Conservation (phyloP, 352 stramenopile genomes). For the Phytophthora citrophthora region DNA sequence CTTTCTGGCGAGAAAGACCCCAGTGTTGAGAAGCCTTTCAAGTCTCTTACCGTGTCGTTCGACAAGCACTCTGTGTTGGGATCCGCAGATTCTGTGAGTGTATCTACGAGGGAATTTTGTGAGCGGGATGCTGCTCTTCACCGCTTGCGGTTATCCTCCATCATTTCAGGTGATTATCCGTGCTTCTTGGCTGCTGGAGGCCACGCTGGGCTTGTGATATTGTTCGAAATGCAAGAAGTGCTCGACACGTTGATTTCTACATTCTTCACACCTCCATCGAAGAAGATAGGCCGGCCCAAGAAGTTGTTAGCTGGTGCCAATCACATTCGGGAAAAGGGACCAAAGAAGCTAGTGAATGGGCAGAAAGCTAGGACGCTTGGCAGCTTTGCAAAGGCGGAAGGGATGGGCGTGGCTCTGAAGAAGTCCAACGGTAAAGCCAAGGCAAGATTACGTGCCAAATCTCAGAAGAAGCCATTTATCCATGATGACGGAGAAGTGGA, state of each 20-base stretch:
- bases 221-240: constrained; percentile 70
- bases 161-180: constrained; percentile 44
- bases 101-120: constrained; percentile 67
- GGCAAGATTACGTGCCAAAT: constrained; percentile 15
- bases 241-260: constrained; percentile 62
- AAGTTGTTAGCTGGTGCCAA: constrained; percentile 32
- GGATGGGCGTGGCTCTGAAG: constrained; percentile 41
- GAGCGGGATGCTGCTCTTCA: constrained; percentile 83
- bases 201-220: constrained; percentile 75
- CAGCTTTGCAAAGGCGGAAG: constrained; percentile 45
- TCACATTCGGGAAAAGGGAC: constrained; percentile 8
- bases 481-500: constrained; percentile 36
- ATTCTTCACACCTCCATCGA: constrained; percentile 55
- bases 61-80: constrained; percentile 48
- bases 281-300: constrained; percentile 65
- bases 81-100: constrained; percentile 47
- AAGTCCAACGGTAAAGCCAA: constrained; percentile 36
- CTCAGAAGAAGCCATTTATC: constrained; percentile 34
- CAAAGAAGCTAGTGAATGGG: constrained; percentile 23
- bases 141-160: constrained; percentile 62
- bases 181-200: constrained; percentile 72
- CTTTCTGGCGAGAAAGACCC: constrained; percentile 57
- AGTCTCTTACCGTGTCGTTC: constrained; percentile 63
- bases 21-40: constrained; percentile 62
- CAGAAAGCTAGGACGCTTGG: constrained; percentile 45